Conservation (phyloP, 345 rosid genomes). For the Populus pruinosa region DNA sequence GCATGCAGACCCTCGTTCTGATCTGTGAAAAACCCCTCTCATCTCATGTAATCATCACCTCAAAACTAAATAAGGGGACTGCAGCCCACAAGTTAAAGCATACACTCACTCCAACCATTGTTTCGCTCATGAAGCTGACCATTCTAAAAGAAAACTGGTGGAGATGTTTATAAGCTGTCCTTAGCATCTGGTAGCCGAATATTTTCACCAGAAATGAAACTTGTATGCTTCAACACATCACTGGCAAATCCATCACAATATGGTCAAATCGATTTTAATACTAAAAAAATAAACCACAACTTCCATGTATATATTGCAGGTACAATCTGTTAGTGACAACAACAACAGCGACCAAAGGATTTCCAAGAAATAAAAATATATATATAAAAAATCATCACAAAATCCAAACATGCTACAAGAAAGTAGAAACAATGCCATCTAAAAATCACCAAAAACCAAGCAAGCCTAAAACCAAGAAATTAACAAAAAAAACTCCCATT, state of each 20-base stretch:
- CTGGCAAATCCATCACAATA: background rate
- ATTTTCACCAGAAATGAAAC: background rate
- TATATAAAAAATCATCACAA: background rate
- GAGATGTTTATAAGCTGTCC: background rate
- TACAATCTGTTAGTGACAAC: background rate
- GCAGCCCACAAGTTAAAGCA: background rate
- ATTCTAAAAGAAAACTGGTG: background rate
- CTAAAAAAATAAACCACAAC: background rate
- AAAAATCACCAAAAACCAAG: conserved; percentile 22
- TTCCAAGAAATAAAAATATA: background rate
- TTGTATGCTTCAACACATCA: background rate
- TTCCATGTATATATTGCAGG: background rate
- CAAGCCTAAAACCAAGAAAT: conserved; percentile 20
- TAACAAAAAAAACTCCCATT: conserved; percentile 4
- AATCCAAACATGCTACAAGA: background rate
- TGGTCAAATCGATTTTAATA: background rate
- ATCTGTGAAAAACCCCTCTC: background rate
- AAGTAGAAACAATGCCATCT: background rate
- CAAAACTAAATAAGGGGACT: background rate
- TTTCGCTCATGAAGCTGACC: background rate
- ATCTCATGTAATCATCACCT: background rate
- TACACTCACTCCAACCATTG: background rate
- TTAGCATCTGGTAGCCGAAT: background rate
- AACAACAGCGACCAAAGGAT: background rate
- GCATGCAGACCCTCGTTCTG: background rate